These are phyloP conservation scores for Leersia perrieri DNA, from an alignment of 176 grass and related monocot genomes.

Conservation along the genomic window DNA sequence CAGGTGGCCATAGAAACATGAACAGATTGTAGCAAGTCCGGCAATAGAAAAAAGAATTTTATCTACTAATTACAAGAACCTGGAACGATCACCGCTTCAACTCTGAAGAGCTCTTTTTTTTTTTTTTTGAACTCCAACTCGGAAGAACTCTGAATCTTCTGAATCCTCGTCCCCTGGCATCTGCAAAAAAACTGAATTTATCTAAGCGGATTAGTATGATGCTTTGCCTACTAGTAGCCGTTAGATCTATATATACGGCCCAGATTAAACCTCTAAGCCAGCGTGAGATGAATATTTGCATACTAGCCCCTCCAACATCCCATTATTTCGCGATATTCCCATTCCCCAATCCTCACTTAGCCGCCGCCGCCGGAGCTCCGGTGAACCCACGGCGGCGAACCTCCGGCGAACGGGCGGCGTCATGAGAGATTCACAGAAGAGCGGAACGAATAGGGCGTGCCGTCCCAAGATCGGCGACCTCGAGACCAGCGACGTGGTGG, in stretches of 20 bases:
- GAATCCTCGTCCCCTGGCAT: no score
- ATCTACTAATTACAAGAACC: no score
- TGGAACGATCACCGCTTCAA: no score
- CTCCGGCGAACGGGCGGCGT: background rate
- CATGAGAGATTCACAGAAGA: background rate
- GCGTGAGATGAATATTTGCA: background rate
- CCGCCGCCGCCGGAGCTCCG: background rate
- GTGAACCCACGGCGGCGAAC: background rate
- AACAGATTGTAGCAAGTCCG: background rate
- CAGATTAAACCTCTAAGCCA: background rate
- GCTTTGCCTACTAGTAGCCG: background rate
- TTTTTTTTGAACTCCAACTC: no score
- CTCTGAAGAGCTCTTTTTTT: no score
- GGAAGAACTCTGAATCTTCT: no score
- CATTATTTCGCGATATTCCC: background rate
- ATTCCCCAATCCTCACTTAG: background rate
- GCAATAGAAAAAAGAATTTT: no score
- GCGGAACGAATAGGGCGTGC: background rate
- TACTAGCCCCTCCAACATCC: background rate
- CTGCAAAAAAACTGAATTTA: no score
- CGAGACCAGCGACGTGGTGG: conserved; percentile 87
- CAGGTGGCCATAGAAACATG: no score
- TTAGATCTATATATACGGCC: background rate
- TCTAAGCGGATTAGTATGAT: no score
- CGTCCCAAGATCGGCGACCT: conserved; percentile 57